phyloP scores from a whole-genome alignment of 768 basidiomycete genomes.

The Hypholoma fasciculare region DNA sequence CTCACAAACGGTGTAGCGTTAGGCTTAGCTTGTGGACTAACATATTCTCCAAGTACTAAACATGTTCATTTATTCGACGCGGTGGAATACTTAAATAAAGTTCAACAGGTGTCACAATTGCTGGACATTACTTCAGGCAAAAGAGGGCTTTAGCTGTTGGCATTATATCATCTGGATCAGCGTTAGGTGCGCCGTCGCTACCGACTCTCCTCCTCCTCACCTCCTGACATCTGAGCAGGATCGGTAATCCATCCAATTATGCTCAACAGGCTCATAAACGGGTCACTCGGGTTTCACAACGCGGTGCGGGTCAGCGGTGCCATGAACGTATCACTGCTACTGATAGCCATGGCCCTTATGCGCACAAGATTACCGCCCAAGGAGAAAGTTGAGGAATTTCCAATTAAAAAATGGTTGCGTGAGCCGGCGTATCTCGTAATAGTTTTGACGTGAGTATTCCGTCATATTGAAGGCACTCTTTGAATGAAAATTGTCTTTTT shows the following conservation, averaged over 20 bases:
- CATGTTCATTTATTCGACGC: background rate
- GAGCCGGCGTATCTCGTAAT: conserved; percentile 28
- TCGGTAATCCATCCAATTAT: conserved; percentile 56
- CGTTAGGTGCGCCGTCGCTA: conserved; percentile 7
- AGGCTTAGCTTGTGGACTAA: conserved; percentile 47
- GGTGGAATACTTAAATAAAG: background rate
- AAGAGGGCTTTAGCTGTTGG: conserved; percentile 50
- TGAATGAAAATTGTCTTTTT: background rate
- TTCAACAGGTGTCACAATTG: conserved; percentile 36
- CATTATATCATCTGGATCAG: conserved; percentile 33
- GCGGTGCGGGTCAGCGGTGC: conserved; percentile 35
- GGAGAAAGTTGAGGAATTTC: conserved; percentile 11
- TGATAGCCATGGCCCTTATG: conserved; percentile 32
- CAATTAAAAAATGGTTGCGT: conserved; percentile 25
- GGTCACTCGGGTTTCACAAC: conserved; percentile 33
- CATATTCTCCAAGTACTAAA: background rate
- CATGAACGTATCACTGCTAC: conserved; percentile 29
- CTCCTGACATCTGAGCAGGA: conserved; percentile 26
- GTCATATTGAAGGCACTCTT: background rate
- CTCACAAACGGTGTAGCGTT: conserved; percentile 49
- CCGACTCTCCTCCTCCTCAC: background rate
- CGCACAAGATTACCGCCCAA: conserved; percentile 31
- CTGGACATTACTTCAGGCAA: conserved; percentile 50
- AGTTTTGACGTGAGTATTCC: conserved; percentile 14
- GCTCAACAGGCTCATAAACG: conserved; percentile 46